Percentiles rank a stretch among this genome's conserved stretches.
phyloP scores from a whole-genome alignment of 306 rosid species.

The Fragaria vesca region DNA sequence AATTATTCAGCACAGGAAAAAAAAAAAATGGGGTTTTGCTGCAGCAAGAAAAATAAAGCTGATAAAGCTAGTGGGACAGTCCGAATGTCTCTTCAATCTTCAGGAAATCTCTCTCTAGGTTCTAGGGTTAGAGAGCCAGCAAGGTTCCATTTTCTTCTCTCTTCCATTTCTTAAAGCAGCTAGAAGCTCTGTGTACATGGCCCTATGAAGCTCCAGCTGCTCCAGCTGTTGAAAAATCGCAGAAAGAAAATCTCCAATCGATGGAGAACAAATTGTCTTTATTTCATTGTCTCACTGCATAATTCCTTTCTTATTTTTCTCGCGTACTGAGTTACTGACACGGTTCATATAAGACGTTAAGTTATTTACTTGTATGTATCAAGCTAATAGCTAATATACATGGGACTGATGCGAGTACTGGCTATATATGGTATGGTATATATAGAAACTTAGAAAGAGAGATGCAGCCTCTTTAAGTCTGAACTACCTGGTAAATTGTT shows the following conservation, averaged over 20 bases:
- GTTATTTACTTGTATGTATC: not conserved
- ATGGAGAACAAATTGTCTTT: slow-evolving; percentile 40
- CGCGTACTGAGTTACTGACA: not conserved
- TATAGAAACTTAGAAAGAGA: not conserved
- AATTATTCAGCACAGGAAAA: slow-evolving; percentile 37
- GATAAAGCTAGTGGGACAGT: slow-evolving; percentile 89
- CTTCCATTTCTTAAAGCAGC: slow-evolving; percentile 10
- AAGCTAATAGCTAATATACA: not conserved
- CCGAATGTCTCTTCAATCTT: slow-evolving; percentile 86
- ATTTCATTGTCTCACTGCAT: slow-evolving; percentile 30
- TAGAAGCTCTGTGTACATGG: slow-evolving; percentile 11
- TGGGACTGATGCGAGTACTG: not conserved
- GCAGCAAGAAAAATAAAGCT: slow-evolving; percentile 45
- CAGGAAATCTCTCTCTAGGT: slow-evolving; percentile 28
- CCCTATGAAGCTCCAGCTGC: slow-evolving; percentile 6
- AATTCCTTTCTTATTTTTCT: not conserved
- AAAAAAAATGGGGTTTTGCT: slow-evolving; percentile 13
- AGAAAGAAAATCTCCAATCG: slow-evolving; percentile 33
- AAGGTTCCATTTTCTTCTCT: slow-evolving; percentile 18
- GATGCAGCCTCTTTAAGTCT: not conserved
- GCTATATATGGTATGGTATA: not conserved
- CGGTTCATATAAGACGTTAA: not conserved
- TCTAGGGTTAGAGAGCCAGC: not conserved
- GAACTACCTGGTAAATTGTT: not conserved
- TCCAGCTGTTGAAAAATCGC: slow-evolving; percentile 28